Evolutionary conservation across 148 eudicot genomes (phyloP).

Genomic region (Rhododendron ovatum): DNA sequence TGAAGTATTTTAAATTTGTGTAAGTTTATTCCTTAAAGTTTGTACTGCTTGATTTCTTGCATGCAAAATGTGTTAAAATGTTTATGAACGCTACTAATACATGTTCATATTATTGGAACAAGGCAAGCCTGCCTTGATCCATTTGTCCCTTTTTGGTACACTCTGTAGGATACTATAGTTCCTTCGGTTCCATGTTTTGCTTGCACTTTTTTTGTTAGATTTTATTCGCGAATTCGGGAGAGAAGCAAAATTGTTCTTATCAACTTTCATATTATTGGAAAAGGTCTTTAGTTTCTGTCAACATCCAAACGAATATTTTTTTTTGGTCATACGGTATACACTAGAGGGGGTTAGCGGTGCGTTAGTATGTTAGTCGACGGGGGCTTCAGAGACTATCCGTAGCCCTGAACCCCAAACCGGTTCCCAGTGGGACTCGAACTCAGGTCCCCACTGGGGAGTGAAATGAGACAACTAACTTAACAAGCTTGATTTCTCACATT

Average conservation of each 20-base stretch:
- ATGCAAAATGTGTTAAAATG: background rate
- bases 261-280: background rate
- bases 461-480: no score
- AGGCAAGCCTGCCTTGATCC: background rate
- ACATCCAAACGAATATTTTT: no score
- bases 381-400: no score
- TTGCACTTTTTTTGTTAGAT: background rate
- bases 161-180: background rate
- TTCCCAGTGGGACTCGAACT: no score
- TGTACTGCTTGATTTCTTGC: background rate
- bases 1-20: conserved; percentile 48
- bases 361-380: no score
- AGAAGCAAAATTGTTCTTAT: background rate
- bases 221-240: background rate
- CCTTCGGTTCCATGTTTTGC: background rate
- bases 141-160: background rate
- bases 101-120: background rate
- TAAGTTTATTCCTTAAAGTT: background rate
- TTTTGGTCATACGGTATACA: no score
- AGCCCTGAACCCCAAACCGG: no score
- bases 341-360: no score
- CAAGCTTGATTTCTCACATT: no score
- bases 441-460: no score
- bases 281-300: no score
- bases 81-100: background rate